These are phyloP conservation scores for Calonectria leucothoes DNA, from an alignment of 2,329 filamentous ascomycete species.

Conservation along the genomic window DNA sequence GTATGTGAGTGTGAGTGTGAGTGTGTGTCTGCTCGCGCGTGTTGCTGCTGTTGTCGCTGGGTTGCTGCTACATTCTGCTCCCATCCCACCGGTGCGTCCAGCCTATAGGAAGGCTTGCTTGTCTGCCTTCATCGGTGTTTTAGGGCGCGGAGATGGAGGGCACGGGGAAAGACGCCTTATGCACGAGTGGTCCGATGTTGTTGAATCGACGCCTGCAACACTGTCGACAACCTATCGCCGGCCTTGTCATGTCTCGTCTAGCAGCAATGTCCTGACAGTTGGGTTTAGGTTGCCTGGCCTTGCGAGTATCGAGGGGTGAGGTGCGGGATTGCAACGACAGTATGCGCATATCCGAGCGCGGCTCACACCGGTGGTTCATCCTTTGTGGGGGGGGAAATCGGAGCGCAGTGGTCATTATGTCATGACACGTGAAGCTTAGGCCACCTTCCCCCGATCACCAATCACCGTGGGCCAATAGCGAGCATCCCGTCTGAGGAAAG, in stretches of 20 bases:
- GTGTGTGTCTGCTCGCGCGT: neutral
- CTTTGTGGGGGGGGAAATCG: too few relatives aligned
- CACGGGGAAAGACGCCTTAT: neutral
- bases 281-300: slow-evolving; percentile 8
- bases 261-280: slow-evolving; percentile 1
- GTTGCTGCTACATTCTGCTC: neutral
- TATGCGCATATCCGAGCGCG: neutral
- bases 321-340: neutral
- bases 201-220: neutral
- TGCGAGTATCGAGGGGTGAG: slow-evolving; percentile 3
- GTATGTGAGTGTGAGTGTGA: neutral
- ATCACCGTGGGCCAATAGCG: neutral
- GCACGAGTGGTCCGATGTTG: slow-evolving; percentile 7
- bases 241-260: neutral
- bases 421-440: slow-evolving; percentile 7
- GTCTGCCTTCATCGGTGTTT: neutral
- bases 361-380: neutral
- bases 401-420: slow-evolving; percentile 14
- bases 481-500: neutral
- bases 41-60: neutral
- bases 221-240: neutral
- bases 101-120: neutral
- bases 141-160: neutral
- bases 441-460: neutral
- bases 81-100: neutral